Evolutionary conservation across 2,329 filamentous ascomycete species (phyloP).

Genomic region (Fusarium metavorans): DNA sequence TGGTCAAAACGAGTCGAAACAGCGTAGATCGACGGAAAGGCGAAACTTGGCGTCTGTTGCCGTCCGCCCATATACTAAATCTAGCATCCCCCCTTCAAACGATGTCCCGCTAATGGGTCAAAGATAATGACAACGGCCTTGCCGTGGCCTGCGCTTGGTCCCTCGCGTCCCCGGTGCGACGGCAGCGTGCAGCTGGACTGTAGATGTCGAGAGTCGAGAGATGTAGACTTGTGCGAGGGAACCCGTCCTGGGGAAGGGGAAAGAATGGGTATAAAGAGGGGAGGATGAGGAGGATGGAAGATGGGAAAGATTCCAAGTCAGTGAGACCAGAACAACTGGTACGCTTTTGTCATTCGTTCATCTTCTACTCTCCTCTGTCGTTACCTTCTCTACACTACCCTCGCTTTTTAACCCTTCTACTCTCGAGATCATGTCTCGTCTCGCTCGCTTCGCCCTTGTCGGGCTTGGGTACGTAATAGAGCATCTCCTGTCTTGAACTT

Average conservation of each 20-base stretch:
- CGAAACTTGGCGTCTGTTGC: conserved; percentile 23
- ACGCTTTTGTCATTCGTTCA: conserved; percentile 42
- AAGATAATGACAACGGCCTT: not conserved
- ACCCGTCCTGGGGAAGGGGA: conserved; percentile 18
- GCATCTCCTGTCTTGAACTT: not conserved
- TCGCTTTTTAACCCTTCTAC: conserved; percentile 17
- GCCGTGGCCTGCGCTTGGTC: conserved; percentile 6
- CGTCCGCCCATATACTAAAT: not conserved
- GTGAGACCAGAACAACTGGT: conserved; percentile 32
- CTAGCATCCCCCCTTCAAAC: not conserved
- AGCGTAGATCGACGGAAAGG: conserved; percentile 24
- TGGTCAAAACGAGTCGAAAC: not conserved
- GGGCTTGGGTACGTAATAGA: conserved; percentile 43
- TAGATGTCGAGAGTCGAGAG: not conserved
- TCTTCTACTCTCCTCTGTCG: not conserved
- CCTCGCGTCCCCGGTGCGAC: conserved; percentile 31
- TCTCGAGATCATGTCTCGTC: conserved; percentile 38
- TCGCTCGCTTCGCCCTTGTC: conserved; percentile 42
- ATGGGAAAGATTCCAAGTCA: conserved; percentile 13
- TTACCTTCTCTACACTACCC: conserved; percentile 3
- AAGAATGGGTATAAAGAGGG: conserved; percentile 43
- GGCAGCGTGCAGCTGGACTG: conserved; percentile 30
- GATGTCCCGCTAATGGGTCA: not conserved
- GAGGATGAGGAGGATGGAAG: conserved; percentile 18
- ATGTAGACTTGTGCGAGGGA: conserved; percentile 34